Conservation (phyloP, 2,329 filamentous ascomycete species). For the Cladosporium sphaerospermum region DNA sequence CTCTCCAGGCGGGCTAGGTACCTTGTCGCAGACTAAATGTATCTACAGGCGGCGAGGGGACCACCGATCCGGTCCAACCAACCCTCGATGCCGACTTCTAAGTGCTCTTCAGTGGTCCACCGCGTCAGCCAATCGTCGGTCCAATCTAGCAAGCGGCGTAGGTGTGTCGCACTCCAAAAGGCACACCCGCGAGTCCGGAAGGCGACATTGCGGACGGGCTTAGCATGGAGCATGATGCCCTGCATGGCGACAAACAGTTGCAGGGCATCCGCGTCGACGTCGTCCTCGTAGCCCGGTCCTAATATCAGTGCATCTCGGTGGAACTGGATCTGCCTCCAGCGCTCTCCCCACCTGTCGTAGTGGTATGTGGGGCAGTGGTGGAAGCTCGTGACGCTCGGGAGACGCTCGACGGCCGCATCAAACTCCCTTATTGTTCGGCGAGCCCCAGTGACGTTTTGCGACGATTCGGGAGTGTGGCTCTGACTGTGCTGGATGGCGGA, state of each 20-base stretch:
- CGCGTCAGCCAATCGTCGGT: not conserved
- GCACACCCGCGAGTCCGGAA: not conserved
- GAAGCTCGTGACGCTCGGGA: not conserved
- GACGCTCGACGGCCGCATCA: not conserved
- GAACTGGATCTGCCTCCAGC: not conserved
- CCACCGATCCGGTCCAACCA: not conserved
- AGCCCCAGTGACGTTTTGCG: not conserved
- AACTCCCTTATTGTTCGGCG: not conserved
- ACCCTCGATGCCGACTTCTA: not conserved
- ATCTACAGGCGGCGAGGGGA: not conserved
- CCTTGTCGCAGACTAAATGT: not conserved
- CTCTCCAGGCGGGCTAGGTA: not conserved
- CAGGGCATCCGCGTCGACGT: not conserved
- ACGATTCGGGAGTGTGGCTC: not conserved
- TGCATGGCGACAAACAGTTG: not conserved
- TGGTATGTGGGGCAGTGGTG: not conserved
- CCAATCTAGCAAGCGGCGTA: not conserved
- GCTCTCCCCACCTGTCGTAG: not conserved
- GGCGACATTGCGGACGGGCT: not conserved
- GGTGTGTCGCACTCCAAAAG: not conserved
- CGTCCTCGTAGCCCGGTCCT: not conserved
- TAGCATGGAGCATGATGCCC: not conserved
- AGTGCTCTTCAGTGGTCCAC: not conserved
- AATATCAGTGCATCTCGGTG: constrained; percentile 2
- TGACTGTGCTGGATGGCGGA: not conserved